Conservation (phyloP, 306 rosid species). For the Quillaja saponaria region DNA sequence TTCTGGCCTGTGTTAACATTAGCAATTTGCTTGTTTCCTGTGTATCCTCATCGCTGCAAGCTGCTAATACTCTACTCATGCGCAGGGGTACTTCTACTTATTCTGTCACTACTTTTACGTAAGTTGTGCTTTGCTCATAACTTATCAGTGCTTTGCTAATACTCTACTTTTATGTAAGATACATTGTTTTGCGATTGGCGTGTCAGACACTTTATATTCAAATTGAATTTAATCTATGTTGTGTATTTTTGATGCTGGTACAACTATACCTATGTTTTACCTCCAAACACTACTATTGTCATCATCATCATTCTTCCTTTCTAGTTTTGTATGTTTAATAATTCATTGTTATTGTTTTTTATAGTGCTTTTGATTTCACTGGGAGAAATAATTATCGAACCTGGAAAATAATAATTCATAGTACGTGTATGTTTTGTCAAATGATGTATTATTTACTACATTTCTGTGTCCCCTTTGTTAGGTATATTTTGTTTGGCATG, state of each 20-base stretch:
- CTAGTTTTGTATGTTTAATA: too few relatives aligned
- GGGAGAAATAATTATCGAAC: too few relatives aligned
- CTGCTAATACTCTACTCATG: conserved; percentile 89
- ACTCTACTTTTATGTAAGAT: too few relatives aligned
- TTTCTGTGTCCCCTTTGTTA: too few relatives aligned
- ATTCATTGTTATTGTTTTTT: too few relatives aligned
- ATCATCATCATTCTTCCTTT: too few relatives aligned
- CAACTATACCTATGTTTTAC: not conserved
- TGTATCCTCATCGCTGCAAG: conserved; percentile 95
- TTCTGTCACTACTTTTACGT: conserved; percentile 77
- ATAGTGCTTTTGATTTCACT: too few relatives aligned
- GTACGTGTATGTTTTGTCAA: too few relatives aligned
- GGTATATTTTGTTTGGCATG: too few relatives aligned
- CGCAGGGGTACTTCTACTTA: conserved; percentile 84
- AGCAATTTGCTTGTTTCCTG: conserved; percentile 98
- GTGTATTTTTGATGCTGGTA: not conserved
- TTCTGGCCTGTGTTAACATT: conserved; percentile 97
- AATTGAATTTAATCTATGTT: not conserved
- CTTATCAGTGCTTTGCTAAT: conserved; percentile 23
- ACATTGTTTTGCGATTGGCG: not conserved
- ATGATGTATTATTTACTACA: too few relatives aligned
- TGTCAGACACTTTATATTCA: not conserved
- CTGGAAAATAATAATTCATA: too few relatives aligned
- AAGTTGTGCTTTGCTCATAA: conserved; percentile 43
- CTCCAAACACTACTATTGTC: too few relatives aligned